These are phyloP conservation scores for Lodderomyces oxycetoniae DNA, from an alignment of 1,139 yeast species.

Conservation along the genomic window DNA sequence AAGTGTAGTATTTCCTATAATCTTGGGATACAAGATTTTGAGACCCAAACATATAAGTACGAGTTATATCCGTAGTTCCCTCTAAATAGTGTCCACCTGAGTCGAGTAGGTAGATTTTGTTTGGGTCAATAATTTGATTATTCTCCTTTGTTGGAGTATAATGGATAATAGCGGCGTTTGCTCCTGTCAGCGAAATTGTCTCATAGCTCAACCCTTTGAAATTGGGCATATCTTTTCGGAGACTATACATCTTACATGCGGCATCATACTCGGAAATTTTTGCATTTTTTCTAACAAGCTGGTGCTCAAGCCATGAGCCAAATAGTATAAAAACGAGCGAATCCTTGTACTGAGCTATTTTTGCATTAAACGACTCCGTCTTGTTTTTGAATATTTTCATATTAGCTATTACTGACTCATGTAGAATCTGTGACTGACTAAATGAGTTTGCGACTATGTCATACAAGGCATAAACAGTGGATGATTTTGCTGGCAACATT, in stretches of 20 bases:
- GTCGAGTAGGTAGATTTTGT: slow-evolving; percentile 42
- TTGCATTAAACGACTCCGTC: slow-evolving; percentile 36
- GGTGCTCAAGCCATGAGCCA: slow-evolving; percentile 40
- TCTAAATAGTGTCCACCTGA: slow-evolving; percentile 55
- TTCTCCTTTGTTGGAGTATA: slow-evolving; percentile 48
- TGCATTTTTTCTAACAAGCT: slow-evolving; percentile 23
- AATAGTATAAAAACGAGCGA: slow-evolving; percentile 40
- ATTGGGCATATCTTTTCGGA: slow-evolving; percentile 39
- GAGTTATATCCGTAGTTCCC: slow-evolving; percentile 58
- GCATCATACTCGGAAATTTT: slow-evolving; percentile 39
- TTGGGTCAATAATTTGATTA: slow-evolving; percentile 38
- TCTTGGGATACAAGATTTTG: slow-evolving; percentile 21
- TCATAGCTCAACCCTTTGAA: slow-evolving; percentile 52
- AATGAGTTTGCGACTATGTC: slow-evolving; percentile 27
- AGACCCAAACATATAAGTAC: slow-evolving; percentile 44
- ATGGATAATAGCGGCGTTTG: slow-evolving; percentile 53
- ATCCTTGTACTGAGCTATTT: slow-evolving; percentile 42
- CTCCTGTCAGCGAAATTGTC: slow-evolving; percentile 51
- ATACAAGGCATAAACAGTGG: slow-evolving; percentile 33
- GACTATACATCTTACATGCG: slow-evolving; percentile 38
- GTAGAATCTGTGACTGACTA: slow-evolving; percentile 23
- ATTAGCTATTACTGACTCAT: slow-evolving; percentile 32
- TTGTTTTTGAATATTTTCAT: slow-evolving; percentile 36
- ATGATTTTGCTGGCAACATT: slow-evolving; percentile 29
- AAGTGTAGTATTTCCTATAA: slow-evolving; percentile 41